Conservation (phyloP, 352 stramenopile species). For the Saprolegnia parasitica region DNA sequence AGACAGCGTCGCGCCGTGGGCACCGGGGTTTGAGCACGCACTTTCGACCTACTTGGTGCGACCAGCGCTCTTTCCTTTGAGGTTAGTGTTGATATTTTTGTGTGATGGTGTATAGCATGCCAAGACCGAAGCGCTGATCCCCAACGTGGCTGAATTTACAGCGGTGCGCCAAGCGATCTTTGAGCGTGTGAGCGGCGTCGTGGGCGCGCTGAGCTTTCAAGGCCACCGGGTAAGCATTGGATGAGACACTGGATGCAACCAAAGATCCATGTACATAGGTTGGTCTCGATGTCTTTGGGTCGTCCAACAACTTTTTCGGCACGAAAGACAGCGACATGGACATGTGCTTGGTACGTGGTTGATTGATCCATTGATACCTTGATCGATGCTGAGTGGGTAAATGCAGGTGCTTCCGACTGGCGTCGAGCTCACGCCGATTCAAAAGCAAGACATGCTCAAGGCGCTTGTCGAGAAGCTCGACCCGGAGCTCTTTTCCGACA, state of each 20-base stretch:
- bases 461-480: constrained; percentile 51
- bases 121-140: constrained; percentile 54
- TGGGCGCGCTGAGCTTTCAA: constrained; percentile 45
- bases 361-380: not conserved
- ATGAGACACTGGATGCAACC: not conserved
- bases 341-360: constrained; percentile 85
- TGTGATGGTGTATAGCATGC: constrained; percentile 29
- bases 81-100: not conserved
- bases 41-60: not conserved
- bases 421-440: constrained; percentile 35
- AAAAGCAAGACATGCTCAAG: constrained; percentile 66
- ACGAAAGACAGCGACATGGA: constrained; percentile 89
- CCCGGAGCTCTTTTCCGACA: constrained; percentile 56
- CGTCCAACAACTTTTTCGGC: constrained; percentile 96
- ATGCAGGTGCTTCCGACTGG: constrained; percentile 39
- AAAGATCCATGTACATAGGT: constrained; percentile 35
- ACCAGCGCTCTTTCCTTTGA: not conserved
- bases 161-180: constrained; percentile 62
- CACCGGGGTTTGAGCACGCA: constrained; percentile 1
- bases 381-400: not conserved
- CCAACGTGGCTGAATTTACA: constrained; percentile 54
- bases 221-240: constrained; percentile 1
- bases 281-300: constrained; percentile 91
- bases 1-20: not conserved
- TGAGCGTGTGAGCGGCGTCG: constrained; percentile 51